A percentile compares a stretch with the other conserved stretches of the same genome.
phyloP scores from a whole-genome alignment of 352 stramenopile genomes.

The Phytophthora aleatoria region DNA sequence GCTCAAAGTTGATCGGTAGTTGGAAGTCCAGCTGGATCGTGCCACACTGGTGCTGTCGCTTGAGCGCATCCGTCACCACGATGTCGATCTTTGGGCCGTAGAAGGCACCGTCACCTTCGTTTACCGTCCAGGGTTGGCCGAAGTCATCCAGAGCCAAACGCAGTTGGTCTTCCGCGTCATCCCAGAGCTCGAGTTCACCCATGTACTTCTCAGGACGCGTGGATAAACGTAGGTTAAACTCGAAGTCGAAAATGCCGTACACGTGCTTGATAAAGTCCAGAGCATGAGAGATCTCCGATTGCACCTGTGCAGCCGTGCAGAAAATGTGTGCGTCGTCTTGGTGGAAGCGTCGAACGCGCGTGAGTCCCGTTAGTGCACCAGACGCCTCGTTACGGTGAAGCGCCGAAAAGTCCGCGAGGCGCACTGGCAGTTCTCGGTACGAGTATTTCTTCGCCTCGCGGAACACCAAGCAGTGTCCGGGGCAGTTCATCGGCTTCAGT shows the following conservation, averaged over 20 bases:
- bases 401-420: conserved; percentile 95
- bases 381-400: conserved; percentile 96
- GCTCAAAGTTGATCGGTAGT: conserved; percentile 95
- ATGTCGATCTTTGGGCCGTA: conserved; percentile 99
- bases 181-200: conserved; percentile 93
- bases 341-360: conserved; percentile 97
- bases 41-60: conserved; percentile 96
- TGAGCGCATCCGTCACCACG: conserved; percentile 96
- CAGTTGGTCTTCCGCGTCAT: conserved; percentile 88
- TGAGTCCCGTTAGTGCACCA: conserved; percentile 96
- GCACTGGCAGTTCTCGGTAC: conserved; percentile 95
- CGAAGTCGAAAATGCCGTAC: conserved; percentile 95
- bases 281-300: conserved; percentile 95
- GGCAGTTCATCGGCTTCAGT: conserved; percentile 99
- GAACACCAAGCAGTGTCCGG: conserved; percentile 97
- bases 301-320: conserved; percentile 94
- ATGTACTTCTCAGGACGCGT: conserved; percentile 96
- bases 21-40: conserved; percentile 99
- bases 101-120: conserved; percentile 96
- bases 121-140: conserved; percentile 79
- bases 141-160: conserved; percentile 70
- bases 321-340: conserved; percentile 99
- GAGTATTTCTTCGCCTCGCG: conserved; percentile 94
- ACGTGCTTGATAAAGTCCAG: conserved; percentile 95
- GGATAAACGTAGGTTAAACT: conserved; percentile 93